Evolutionary conservation across 1,139 yeast species (phyloP), one percentile per base, ranked within the genome.

Genomic region (Citeromyces hawaiiensis): DNA sequence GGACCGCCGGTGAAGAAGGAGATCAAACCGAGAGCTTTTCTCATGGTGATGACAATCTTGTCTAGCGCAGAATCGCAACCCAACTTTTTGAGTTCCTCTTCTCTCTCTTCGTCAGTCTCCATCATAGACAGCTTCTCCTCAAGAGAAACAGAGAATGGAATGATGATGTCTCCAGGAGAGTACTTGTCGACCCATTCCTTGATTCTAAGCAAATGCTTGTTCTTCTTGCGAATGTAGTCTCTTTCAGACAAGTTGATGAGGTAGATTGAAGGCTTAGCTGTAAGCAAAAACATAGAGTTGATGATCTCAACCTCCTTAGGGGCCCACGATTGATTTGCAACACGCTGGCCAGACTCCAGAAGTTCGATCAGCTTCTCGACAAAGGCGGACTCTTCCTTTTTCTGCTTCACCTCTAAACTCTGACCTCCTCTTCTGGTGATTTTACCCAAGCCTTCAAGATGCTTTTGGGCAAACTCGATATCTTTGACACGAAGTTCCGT

Each of bases 191-290:
- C 83, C 99, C 99, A 91, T 70, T 88, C 88, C 70, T 91, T 91
- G 63, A 91, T 88, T 59, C 72, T 78, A 47, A 82, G 65, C 62
- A 91, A 71, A 63, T 86, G 83, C 80, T 91, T 91, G 74, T 93
- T 91, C 83, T 91, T 91, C 78, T 88, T 91, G 71, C 98, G 83
- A 55, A 87, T 72, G 66, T 81, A 91, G 63, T 93, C 98, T 54
- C 70, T 82, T 71, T 93, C 98, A 37, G 94, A 81, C 61, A 91
- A 72, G 70, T 91, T 91, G 58, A 93, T 83, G 60, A 91, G 76
- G 68, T 88, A 91, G 58, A 91, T 88, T 57, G 94, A 78, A 55
- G 97, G 96, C 68, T 91, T 88, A 51, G 97, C 97, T 36, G 97
- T 87, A 59, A 88, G 73, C 57, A 82, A 73, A 54, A 72, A 75